A percentile compares a stretch with the other conserved stretches of the same genome.
Evolutionary conservation across 2,329 filamentous ascomycete species (phyloP).

Genomic region (Fusarium succisae): DNA sequence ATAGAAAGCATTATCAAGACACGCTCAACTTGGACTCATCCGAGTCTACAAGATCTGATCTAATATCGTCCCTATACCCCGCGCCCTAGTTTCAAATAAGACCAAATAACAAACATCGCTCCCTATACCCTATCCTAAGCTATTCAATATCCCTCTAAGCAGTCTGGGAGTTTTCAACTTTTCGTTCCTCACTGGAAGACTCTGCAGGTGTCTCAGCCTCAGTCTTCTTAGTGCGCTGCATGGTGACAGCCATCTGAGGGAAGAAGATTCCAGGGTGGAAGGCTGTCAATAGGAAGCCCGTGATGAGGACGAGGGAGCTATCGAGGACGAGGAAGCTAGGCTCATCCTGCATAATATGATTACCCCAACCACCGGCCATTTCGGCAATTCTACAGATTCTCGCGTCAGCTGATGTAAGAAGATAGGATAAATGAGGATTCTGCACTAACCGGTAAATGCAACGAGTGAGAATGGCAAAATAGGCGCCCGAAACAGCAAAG

Average conservation of each 20-base stretch:
- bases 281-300: constrained; percentile 58
- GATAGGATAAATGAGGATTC: not conserved
- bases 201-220: constrained; percentile 41
- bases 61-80: not conserved
- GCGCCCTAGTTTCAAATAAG: not conserved
- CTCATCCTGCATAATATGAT: constrained; percentile 70
- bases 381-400: constrained; percentile 61
- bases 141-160: constrained; percentile 12
- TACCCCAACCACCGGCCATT: constrained; percentile 72
- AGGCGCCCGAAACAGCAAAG: constrained; percentile 57
- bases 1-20: constrained; percentile 29
- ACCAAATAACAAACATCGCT: not conserved
- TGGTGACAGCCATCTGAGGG: constrained; percentile 59
- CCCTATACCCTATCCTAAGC: not conserved
- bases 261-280: constrained; percentile 66
- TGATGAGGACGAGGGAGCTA: constrained; percentile 59
- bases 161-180: constrained; percentile 19
- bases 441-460: constrained; percentile 63
- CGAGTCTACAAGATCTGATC: constrained; percentile 19
- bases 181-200: constrained; percentile 44
- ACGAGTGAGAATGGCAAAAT: constrained; percentile 56
- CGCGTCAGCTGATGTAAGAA: constrained; percentile 23
- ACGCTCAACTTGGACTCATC: constrained; percentile 7
- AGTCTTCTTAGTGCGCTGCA: constrained; percentile 33
- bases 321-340: constrained; percentile 68